Conservation (phyloP, 2,329 filamentous ascomycete species). For the Penicillium sp. region DNA sequence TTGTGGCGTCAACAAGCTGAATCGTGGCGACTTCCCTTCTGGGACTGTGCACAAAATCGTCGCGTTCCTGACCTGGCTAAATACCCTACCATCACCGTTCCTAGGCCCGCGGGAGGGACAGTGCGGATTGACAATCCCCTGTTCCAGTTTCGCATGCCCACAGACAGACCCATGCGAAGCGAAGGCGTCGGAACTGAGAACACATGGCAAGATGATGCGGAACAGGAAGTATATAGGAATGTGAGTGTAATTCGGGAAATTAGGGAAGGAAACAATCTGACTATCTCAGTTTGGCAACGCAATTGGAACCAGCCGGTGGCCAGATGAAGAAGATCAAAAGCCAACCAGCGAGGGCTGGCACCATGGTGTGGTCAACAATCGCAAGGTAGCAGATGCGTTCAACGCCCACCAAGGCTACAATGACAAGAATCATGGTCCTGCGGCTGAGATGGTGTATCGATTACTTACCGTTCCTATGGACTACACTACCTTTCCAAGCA, state of each 20-base stretch:
- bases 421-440: conserved; percentile 13
- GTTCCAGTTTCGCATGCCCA: conserved; percentile 44
- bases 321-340: conserved; percentile 14
- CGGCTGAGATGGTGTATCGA: conserved; percentile 23
- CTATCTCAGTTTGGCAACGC: conserved; percentile 15
- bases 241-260: background rate
- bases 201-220: conserved; percentile 7
- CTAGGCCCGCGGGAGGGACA: conserved; percentile 37
- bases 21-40: conserved; percentile 50
- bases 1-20: conserved; percentile 48
- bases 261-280: background rate
- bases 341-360: conserved; percentile 16
- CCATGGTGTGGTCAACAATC: conserved; percentile 23
- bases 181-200: conserved; percentile 12
- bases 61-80: conserved; percentile 30
- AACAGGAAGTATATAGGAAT: conserved; percentile 10
- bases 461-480: conserved; percentile 17
- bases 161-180: conserved; percentile 14
- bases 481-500: conserved; percentile 23
- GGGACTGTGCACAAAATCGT: conserved; percentile 45
- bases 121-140: conserved; percentile 46
- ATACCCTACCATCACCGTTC: conserved; percentile 33
- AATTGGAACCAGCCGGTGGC: conserved; percentile 29
- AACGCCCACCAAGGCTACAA: conserved; percentile 10
- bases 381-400: conserved; percentile 18